Evolutionary conservation across 345 rosid species (phyloP), one percentile per base, ranked within the genome.

Genomic region (Eucalyptus camaldulensis): DNA sequence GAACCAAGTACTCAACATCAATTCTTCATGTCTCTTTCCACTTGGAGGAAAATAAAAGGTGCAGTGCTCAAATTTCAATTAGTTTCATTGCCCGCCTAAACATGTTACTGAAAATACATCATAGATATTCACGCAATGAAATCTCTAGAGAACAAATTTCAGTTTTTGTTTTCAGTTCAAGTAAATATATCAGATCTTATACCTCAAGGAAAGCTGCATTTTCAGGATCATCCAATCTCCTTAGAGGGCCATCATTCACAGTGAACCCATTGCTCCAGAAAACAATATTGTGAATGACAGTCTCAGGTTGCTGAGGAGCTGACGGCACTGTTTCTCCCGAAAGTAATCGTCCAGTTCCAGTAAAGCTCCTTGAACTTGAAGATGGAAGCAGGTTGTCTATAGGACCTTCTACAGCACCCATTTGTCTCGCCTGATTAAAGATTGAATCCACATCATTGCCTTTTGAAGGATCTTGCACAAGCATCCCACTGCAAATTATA

Each of bases 251-350:
- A 90, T 94, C 98, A 89, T 96, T 93, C 65, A 97, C 96, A 43
- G 99, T 95, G 93, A 97, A 97, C 88, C 99, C 99, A 56, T 96
- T 94, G 80, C 94, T 91, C 99, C 99, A 96, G 92, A 97, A 97
- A 88, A 95, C 91, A 86, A 97, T 96, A 91, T 94, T 95, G 91
- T 97, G 99, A 88, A 94, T 67, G 49, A 94, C 93, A 90, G 95
- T 88, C 88, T 96, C 97, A 22, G 99, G 99, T 89, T 92, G 98
- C 91, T 94, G 96, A 90, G 96, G 95, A 88, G 97, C 94, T 40
- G 97, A 88, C 45, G 95, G 98, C n/a, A 94, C 91, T 53, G 92
- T 93, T 90, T 97, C 99, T 44, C 99, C 99, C 1, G 99, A 95
- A 80, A 97, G 98, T 88, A 96, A 91, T 89, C 98, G 94, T 69